Evolutionary conservation across 1,139 yeast species (phyloP).

Genomic region (Diutina pseudorugosa): DNA sequence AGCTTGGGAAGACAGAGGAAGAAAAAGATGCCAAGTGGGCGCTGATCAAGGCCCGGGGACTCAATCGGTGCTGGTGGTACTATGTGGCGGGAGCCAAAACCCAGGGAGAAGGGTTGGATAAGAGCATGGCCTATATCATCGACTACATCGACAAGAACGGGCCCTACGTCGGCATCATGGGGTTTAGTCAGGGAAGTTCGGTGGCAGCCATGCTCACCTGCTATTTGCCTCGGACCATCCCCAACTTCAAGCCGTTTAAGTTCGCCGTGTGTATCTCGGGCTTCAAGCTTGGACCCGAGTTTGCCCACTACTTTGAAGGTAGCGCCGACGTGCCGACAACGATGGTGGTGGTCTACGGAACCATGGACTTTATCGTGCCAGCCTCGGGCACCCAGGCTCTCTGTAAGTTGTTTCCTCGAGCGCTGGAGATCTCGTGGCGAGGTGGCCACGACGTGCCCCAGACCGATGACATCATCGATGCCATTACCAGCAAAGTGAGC

Average conservation of each 20-base stretch:
- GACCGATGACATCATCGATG: background rate
- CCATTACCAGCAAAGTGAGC: background rate
- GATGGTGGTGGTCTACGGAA: background rate
- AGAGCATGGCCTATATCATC: slow-evolving; percentile 28
- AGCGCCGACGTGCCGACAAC: background rate
- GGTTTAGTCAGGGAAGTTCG: slow-evolving; percentile 77
- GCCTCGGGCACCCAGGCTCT: background rate
- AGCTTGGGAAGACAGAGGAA: slow-evolving; percentile 15
- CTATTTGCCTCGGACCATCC: background rate
- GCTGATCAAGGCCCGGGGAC: slow-evolving; percentile 7
- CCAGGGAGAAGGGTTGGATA: slow-evolving; percentile 42
- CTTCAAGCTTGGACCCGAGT: background rate
- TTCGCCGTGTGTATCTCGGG: background rate
- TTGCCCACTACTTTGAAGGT: background rate
- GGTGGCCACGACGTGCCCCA: background rate
- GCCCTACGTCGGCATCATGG: slow-evolving; percentile 80
- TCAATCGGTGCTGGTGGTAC: slow-evolving; percentile 11
- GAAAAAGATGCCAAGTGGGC: slow-evolving; percentile 10
- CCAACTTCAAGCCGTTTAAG: background rate
- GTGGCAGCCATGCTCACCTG: slow-evolving; percentile 45
- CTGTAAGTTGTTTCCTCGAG: background rate
- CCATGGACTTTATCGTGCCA: background rate
- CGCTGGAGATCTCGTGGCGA: background rate
- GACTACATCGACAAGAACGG: slow-evolving; percentile 54
- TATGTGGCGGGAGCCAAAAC: slow-evolving; percentile 12